These are phyloP conservation scores for Kandelia obovata DNA, from an alignment of 345 rosid species.

Conservation along the genomic window DNA sequence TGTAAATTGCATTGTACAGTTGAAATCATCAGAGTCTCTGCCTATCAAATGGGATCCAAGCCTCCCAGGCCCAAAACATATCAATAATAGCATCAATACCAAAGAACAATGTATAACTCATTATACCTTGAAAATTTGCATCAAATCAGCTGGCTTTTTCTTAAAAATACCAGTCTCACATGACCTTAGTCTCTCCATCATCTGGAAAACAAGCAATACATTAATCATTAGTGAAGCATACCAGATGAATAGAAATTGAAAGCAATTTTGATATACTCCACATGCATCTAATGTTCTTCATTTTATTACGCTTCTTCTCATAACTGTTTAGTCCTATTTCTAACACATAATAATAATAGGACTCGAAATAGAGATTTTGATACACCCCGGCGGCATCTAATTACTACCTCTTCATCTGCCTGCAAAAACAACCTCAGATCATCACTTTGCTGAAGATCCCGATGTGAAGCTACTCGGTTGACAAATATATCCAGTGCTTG, in stretches of 20 bases:
- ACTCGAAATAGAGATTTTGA: too few relatives aligned
- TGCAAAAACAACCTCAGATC: conserved; percentile 92
- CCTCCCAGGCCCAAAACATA: neutral
- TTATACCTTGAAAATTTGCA: conserved; percentile 93
- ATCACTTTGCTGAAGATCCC: conserved; percentile 85
- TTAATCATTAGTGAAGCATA: neutral
- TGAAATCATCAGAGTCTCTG: neutral
- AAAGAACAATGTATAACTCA: conserved; percentile 11
- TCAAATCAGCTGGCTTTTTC: conserved; percentile 82
- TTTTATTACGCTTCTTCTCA: too few relatives aligned
- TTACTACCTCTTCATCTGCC: conserved; percentile 93
- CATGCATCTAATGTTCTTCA: too few relatives aligned
- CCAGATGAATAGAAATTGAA: neutral
- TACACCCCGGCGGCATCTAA: neutral
- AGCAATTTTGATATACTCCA: neutral
- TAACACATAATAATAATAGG: too few relatives aligned
- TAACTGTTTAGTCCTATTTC: too few relatives aligned
- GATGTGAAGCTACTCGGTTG: conserved; percentile 82
- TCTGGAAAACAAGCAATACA: conserved; percentile 41
- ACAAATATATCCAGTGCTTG: conserved; percentile 83
- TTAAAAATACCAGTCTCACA: conserved; percentile 79
- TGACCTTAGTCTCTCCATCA: conserved; percentile 93
- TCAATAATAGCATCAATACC: neutral
- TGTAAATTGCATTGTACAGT: neutral
- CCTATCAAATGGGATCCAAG: neutral